phyloP scores from a whole-genome alignment of 768 basidiomycete species.

The Russula abietina region DNA sequence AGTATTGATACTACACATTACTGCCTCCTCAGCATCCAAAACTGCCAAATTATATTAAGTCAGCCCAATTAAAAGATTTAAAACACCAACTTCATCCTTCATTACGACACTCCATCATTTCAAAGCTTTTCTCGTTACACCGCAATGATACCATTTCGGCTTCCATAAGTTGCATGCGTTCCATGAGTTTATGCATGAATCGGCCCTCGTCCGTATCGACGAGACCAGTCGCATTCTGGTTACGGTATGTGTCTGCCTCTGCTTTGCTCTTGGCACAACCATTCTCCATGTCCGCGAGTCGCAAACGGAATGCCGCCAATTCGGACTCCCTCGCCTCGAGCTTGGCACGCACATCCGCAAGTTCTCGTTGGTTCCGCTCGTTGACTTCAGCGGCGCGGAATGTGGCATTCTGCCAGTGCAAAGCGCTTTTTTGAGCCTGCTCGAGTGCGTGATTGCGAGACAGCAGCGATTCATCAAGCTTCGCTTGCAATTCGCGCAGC shows the following conservation, averaged over 20 bases:
- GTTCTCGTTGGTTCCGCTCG: conserved; percentile 60
- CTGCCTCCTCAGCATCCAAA: no score
- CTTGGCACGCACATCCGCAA: conserved; percentile 72
- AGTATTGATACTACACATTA: no score
- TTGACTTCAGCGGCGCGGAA: conserved; percentile 73
- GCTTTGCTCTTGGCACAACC: conserved; percentile 87
- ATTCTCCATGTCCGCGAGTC: conserved; percentile 67
- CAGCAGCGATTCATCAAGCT: conserved; percentile 58
- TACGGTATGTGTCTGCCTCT: conserved; percentile 85
- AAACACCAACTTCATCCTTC: no score
- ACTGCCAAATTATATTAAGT: no score
- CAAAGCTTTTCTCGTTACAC: no score
- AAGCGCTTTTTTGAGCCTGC: conserved; percentile 42
- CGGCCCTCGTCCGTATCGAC: conserved; percentile 36
- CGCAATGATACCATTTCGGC: conserved; percentile 39
- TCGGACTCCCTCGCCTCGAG: conserved; percentile 42
- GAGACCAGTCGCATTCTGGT: conserved; percentile 77
- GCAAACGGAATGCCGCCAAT: no score
- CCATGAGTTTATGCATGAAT: conserved; percentile 59
- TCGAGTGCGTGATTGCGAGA: conserved; percentile 82
- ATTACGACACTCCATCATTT: no score
- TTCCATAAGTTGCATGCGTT: conserved; percentile 58
- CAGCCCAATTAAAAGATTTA: no score
- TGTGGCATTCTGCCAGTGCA: no score
- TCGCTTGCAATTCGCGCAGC: no score